A percentile compares a stretch with the other conserved stretches of the same genome.
Conservation (phyloP, 176 grass and related monocot genomes). For the bread wheat (Triticum aestivum) region DNA sequence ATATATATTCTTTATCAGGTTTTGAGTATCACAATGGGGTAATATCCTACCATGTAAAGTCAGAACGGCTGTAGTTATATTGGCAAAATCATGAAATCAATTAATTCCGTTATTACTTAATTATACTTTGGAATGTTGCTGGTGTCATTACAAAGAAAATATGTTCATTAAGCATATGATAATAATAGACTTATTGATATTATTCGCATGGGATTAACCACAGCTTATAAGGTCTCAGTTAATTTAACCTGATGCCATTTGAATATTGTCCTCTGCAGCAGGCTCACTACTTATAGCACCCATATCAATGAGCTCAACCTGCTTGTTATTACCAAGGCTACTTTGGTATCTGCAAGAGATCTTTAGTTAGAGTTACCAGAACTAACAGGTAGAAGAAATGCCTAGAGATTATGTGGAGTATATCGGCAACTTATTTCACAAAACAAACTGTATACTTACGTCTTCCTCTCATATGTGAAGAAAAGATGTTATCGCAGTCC, state of each 20-base stretch:
- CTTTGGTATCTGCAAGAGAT: slow-evolving; percentile 74
- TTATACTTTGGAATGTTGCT: background rate
- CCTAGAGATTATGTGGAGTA: background rate
- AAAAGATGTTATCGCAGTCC: no score
- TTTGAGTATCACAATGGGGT: no score
- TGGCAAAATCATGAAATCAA: background rate
- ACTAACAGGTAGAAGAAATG: background rate
- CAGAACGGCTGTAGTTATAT: background rate
- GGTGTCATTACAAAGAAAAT: slow-evolving; percentile 11
- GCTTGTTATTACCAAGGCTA: slow-evolving; percentile 88
- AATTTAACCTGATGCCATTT: slow-evolving; percentile 76
- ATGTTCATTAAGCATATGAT: background rate
- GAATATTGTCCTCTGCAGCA: slow-evolving; percentile 60
- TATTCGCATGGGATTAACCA: background rate
- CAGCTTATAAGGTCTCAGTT: background rate
- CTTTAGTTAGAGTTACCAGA: slow-evolving; percentile 2
- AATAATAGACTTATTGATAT: background rate
- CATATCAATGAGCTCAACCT: slow-evolving; percentile 87
- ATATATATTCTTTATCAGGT: no score
- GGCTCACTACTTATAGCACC: slow-evolving; percentile 69
- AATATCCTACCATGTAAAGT: background rate
- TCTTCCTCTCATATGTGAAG: slow-evolving; percentile 51
- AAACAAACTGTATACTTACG: slow-evolving; percentile 51
- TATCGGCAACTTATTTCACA: background rate
- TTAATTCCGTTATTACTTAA: background rate